These are phyloP conservation scores for Globisporangium spiculum DNA, from an alignment of 352 stramenopile genomes.

Conservation along the genomic window DNA sequence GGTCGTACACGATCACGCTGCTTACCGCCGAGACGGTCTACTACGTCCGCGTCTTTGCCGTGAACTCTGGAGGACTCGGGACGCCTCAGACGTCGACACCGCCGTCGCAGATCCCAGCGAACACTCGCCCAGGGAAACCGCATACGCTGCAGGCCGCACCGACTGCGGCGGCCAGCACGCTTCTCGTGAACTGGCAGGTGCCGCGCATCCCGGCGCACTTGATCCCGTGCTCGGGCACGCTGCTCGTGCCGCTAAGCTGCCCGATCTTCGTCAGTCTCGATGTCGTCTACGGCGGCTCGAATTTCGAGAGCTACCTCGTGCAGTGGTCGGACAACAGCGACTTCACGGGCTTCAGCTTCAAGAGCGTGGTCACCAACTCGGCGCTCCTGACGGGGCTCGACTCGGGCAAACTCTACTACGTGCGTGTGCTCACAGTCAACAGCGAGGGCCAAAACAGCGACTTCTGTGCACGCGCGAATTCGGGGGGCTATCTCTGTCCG, in stretches of 20 bases:
- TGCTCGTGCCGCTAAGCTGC: constrained; percentile 50
- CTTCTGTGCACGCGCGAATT: constrained; percentile 63
- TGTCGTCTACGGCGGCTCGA: constrained; percentile 88
- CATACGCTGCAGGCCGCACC: constrained; percentile 39
- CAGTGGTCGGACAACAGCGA: constrained; percentile 78
- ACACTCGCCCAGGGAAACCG: constrained; percentile 65
- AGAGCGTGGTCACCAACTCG: constrained; percentile 59
- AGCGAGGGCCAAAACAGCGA: constrained; percentile 65
- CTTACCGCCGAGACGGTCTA: constrained; percentile 83
- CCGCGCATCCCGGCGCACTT: constrained; percentile 61
- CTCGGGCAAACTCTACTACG: constrained; percentile 71
- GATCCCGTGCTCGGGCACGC: constrained; percentile 66
- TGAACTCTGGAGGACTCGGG: constrained; percentile 55
- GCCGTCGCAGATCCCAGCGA: constrained; percentile 42
- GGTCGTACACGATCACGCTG: constrained; percentile 75
- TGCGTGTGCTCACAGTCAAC: constrained; percentile 85
- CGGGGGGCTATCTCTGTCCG: constrained; percentile 58
- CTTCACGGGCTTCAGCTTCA: constrained; percentile 76
- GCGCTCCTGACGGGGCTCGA: constrained; percentile 61
- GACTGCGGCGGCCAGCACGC: constrained; percentile 30
- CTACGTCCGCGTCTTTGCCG: constrained; percentile 88
- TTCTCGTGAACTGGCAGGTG: constrained; percentile 63
- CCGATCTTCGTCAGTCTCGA: constrained; percentile 71
- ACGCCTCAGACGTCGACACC: constrained; percentile 55
- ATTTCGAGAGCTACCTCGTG: constrained; percentile 91